These are phyloP conservation scores for Fusarium irregulare DNA, from an alignment of 2,329 filamentous ascomycete genomes.

Conservation along the genomic window DNA sequence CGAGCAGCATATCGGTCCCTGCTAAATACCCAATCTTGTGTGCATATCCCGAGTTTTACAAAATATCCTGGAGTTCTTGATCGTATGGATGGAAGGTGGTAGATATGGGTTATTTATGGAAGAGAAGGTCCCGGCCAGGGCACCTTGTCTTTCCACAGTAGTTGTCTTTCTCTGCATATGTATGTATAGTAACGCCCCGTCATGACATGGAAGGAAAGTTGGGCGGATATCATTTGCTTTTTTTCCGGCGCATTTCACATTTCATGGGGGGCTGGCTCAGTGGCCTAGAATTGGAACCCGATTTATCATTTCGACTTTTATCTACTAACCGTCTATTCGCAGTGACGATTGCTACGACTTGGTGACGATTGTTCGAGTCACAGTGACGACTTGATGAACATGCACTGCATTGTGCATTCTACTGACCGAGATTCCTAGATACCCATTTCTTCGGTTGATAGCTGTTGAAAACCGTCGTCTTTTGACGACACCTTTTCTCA, in stretches of 20 bases:
- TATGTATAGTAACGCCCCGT: constrained; percentile 46
- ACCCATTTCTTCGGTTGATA: constrained; percentile 30
- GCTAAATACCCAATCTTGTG: constrained; percentile 32
- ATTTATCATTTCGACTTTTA: constrained; percentile 26
- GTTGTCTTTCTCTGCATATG: constrained; percentile 17
- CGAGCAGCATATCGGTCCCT: constrained; percentile 53
- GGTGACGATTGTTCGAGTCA: background rate
- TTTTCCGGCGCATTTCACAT: constrained; percentile 34
- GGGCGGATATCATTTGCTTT: background rate
- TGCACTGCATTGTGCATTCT: no score
- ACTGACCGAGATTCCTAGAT: no score
- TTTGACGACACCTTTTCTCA: constrained; percentile 60
- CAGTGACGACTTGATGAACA: constrained; percentile 24
- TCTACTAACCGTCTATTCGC: constrained; percentile 45
- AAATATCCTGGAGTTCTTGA: constrained; percentile 28
- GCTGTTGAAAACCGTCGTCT: constrained; percentile 37
- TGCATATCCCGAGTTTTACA: background rate
- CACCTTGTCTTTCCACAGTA: background rate
- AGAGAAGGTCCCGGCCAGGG: no score
- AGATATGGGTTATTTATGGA: background rate
- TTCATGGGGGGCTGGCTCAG: constrained; percentile 39
- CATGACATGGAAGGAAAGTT: constrained; percentile 34
- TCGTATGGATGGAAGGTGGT: constrained; percentile 2
- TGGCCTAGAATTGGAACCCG: constrained; percentile 43
- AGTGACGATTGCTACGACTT: constrained; percentile 41